Evolutionary conservation across 2,329 filamentous ascomycete species (phyloP).

Genomic region (Thielaviopsis cerberus): DNA sequence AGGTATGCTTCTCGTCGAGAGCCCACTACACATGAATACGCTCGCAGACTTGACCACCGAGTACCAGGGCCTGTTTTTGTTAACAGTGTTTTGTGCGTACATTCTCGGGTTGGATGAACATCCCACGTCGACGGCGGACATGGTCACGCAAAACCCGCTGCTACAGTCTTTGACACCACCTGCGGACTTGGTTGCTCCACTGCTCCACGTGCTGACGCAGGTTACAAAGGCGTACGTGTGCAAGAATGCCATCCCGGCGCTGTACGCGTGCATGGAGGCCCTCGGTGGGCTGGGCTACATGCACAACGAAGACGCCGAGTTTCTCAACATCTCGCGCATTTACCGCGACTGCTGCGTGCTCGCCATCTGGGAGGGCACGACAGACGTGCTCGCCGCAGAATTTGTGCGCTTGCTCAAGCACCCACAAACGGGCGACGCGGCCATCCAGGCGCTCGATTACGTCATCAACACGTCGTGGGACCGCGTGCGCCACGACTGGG

Average conservation of each 20-base stretch:
- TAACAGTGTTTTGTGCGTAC: slow-evolving; percentile 34
- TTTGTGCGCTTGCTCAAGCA: slow-evolving; percentile 30
- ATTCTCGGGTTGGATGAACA: slow-evolving; percentile 38
- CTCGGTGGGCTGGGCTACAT: slow-evolving; percentile 50
- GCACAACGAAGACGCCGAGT: slow-evolving; percentile 38
- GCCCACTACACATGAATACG: slow-evolving; percentile 37
- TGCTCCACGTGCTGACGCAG: slow-evolving; percentile 40
- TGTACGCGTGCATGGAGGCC: slow-evolving; percentile 42
- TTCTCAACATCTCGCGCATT: slow-evolving; percentile 47
- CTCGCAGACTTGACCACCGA: slow-evolving; percentile 36
- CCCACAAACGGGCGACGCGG: slow-evolving; percentile 20
- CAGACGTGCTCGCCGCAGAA: slow-evolving; percentile 45
- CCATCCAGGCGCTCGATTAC: slow-evolving; percentile 25
- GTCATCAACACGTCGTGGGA: slow-evolving; percentile 19
- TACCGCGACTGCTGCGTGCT: slow-evolving; percentile 46
- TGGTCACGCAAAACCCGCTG: neutral
- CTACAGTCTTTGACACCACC: slow-evolving; percentile 18
- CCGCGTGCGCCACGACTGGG: slow-evolving; percentile 11
- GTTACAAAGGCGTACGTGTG: slow-evolving; percentile 41
- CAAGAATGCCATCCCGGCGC: slow-evolving; percentile 28
- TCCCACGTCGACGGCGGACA: slow-evolving; percentile 15
- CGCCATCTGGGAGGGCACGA: slow-evolving; percentile 56
- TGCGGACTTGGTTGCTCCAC: slow-evolving; percentile 19
- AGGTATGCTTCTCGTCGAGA: slow-evolving; percentile 30
- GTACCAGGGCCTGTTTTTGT: slow-evolving; percentile 37